Percentiles rank a stretch among this genome's conserved stretches.
Conservation (phyloP, 169 alveolate genomes). For the Plasmodium ovale region DNA sequence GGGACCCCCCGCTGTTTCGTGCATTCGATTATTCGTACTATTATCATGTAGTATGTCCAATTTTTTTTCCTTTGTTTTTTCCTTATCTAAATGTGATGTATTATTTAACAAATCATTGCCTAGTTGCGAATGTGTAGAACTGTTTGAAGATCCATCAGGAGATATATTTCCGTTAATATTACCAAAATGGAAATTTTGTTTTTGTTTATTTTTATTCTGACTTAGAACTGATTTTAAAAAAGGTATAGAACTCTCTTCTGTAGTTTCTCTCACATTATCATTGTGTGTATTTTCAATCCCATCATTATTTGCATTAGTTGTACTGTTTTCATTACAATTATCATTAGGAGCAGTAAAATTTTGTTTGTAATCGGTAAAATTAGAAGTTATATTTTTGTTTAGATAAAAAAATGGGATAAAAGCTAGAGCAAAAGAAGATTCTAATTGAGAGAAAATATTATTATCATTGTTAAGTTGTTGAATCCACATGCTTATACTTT, state of each 20-base stretch:
- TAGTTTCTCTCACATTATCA: background rate
- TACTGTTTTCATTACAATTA: background rate
- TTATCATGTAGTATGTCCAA: background rate
- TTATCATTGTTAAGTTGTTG: constrained; percentile 89
- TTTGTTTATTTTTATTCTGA: constrained; percentile 7
- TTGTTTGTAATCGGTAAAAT: background rate
- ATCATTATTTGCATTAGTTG: background rate
- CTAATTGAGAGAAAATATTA: constrained; percentile 83
- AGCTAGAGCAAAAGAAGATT: constrained; percentile 83
- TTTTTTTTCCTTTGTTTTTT: background rate
- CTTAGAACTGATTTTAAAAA: background rate
- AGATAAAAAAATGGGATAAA: constrained; percentile 71
- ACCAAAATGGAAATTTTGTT: background rate
- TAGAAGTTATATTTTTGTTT: constrained; percentile 16
- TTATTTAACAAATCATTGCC: background rate
- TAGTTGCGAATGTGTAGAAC: no score
- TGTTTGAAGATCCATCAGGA: background rate
- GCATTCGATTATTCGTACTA: no score
- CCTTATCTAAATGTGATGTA: background rate
- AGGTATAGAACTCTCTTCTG: background rate
- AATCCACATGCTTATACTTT: constrained; percentile 91
- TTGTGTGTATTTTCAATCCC: background rate
- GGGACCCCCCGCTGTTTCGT: no score
- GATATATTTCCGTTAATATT: no score
- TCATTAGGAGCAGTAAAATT: background rate